These are phyloP conservation scores for Erodium trifolium DNA, from an alignment of 441 rosid genomes.

Conservation along the genomic window DNA sequence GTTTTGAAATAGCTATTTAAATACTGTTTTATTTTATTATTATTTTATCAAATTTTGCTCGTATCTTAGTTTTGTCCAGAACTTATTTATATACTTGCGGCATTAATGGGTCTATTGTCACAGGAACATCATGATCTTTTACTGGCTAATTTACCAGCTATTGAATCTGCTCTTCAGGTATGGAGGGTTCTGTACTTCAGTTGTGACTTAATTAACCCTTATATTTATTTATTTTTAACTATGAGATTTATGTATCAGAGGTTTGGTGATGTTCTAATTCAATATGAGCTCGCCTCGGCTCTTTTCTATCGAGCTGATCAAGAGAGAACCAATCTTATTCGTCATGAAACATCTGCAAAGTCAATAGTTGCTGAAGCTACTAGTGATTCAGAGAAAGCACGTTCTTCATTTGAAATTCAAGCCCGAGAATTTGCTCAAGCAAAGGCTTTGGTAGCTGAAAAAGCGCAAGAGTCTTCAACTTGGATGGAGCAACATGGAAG, in stretches of 20 bases:
- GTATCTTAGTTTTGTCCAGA: conserved; percentile 16
- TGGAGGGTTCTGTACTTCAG: conserved; percentile 16
- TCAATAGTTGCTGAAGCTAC: conserved; percentile 83
- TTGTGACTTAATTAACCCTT: conserved; percentile 20
- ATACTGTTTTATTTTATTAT: not conserved
- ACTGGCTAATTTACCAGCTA: conserved; percentile 71
- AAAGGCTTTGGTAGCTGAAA: conserved; percentile 62
- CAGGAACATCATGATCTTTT: conserved; percentile 98
- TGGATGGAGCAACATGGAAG: conserved; percentile 94
- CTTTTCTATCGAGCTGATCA: conserved; percentile 74
- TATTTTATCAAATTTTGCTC: not conserved
- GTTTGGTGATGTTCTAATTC: conserved; percentile 62
- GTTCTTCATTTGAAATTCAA: conserved; percentile 66
- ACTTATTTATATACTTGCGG: conserved; percentile 18
- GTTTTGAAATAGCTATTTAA: conserved; percentile 8
- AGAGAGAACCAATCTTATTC: conserved; percentile 68
- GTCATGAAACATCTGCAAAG: conserved; percentile 84
- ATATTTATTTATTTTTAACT: conserved; percentile 19
- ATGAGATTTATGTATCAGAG: conserved; percentile 47
- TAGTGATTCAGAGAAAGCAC: conserved; percentile 53
- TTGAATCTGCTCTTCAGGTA: conserved; percentile 85
- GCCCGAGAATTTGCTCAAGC: conserved; percentile 86
- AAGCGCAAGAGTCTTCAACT: conserved; percentile 79
- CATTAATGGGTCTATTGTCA: conserved; percentile 20
- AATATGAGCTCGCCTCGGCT: conserved; percentile 72